Conservation (phyloP, 352 stramenopile species). For the Sclerospora graminicola region DNA sequence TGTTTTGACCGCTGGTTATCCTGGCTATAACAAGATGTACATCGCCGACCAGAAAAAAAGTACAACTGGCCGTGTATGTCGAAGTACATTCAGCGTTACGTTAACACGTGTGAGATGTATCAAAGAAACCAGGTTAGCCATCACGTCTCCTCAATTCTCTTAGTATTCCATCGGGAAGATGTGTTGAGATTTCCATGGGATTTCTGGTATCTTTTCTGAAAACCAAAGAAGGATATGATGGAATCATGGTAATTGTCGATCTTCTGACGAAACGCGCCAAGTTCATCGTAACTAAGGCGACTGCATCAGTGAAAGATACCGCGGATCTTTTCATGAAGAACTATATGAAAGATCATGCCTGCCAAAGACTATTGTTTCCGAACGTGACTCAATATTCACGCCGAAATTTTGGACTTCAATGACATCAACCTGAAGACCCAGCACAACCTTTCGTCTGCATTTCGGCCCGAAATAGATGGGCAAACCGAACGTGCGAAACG, state of each 20-base stretch:
- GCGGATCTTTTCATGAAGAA: background rate
- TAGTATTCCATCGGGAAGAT: constrained; percentile 1
- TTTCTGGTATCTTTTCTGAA: constrained; percentile 2
- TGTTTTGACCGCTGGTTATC: constrained; percentile 2
- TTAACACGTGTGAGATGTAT: constrained; percentile 5
- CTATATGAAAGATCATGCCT: constrained; percentile 2
- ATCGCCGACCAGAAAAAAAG: background rate
- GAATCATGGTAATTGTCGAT: constrained; percentile 10
- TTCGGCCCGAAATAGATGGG: background rate
- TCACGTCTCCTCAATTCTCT: constrained; percentile 6
- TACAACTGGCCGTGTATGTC: constrained; percentile 8
- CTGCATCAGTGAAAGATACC: constrained; percentile 2
- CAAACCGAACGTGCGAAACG: constrained; percentile 5
- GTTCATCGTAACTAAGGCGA: constrained; percentile 5
- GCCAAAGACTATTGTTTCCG: background rate
- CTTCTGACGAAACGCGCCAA: constrained; percentile 4
- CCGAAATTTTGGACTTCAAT: background rate
- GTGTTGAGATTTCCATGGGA: constrained; percentile 5
- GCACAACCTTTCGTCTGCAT: background rate
- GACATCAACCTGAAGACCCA: background rate
- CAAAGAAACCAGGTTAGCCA: constrained; percentile 15
- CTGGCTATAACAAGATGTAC: constrained; percentile 7
- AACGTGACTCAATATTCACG: background rate
- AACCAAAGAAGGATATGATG: background rate
- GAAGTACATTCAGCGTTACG: constrained; percentile 11